phyloP scores from a whole-genome alignment of 768 basidiomycete species.

The Termitomyces bulborhizus region DNA sequence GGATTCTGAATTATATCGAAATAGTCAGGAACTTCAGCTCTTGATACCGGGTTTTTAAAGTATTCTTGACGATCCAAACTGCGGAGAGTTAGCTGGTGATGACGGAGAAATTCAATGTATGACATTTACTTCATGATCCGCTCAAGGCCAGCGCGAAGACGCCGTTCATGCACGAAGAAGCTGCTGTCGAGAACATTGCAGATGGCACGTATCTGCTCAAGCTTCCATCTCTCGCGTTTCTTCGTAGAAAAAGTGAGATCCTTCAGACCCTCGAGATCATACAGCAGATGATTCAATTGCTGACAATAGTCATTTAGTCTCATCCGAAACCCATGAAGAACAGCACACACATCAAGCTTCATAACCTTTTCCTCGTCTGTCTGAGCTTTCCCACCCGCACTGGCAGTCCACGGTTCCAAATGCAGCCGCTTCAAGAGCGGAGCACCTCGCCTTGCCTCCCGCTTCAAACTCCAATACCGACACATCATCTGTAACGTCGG shows the following conservation, averaged over 20 bases:
- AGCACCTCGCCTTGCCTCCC: conserved; percentile 89
- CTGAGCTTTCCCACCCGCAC: conserved; percentile 51
- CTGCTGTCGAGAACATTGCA: conserved; percentile 56
- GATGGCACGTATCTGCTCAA: conserved; percentile 59
- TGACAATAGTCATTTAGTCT: conserved; percentile 13
- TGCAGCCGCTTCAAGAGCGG: conserved; percentile 90
- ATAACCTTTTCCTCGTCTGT: conserved; percentile 78
- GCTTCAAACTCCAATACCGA: conserved; percentile 95
- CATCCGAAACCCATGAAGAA: not conserved
- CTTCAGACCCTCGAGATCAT: conserved; percentile 72
- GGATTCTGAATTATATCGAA: conserved; percentile 80
- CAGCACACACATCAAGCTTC: conserved; percentile 67
- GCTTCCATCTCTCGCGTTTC: conserved; percentile 80
- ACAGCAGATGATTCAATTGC: conserved; percentile 57
- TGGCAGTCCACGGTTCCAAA: conserved; percentile 96
- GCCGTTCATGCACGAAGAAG: conserved; percentile 61
- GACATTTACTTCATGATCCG: conserved; percentile 59
- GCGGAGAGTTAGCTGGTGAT: conserved; percentile 2
- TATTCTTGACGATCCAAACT: conserved; percentile 70
- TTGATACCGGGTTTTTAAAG: conserved; percentile 82
- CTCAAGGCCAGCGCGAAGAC: conserved; percentile 60
- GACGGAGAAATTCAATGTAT: not conserved
- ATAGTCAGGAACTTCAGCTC: conserved; percentile 81
- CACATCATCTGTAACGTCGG: conserved; percentile 77
- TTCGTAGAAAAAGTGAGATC: conserved; percentile 59